Base-by-base conservation (phyloP, 2,329 filamentous ascomycete species). In the Neocatenulostroma microsporum region DNA sequence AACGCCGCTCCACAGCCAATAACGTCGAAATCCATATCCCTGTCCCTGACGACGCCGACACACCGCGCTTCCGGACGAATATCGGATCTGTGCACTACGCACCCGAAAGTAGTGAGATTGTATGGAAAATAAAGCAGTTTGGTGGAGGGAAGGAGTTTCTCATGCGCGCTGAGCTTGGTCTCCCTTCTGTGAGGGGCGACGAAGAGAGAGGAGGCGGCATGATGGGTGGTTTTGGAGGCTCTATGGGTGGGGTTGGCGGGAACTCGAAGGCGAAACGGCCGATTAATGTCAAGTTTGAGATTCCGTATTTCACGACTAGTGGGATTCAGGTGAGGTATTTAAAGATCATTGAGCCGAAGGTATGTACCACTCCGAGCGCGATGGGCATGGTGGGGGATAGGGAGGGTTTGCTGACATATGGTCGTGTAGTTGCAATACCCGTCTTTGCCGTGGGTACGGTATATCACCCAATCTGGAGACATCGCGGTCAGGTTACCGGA, bases 61-160 rank as follows among this genome's bases (percentile, higher is more conserved):
- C 84, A 2, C 91, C 91, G 9, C 80, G 91, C 30, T 98, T 98
- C 76, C 78, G 91, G 36, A 98, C 91, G 23, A 98, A 96, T 60
- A 93, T 98, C 44, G 91, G 91, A 37, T 86, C 83, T 20, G 91
- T 98, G 10, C 91, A 98, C 66, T 98, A 98, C 60, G 89, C 89
- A 3, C 91, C 91, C 1, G 91, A 98, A 63, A 89, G 94, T 57
- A 94, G 85, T 46, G 89, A 89, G 41, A 98, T 98, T 51, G 84
- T 98, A 34, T 98, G 91, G 91, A 98, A 98, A 72, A 98, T 98
- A 62, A 98, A 98, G 72, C 91, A 98, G 57, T 98, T 98, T 62
- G 91, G 91, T 29, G 91, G 91, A 12, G 79, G 81, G 51, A 98
- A 98, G 66, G 91, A 98, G 60, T 98, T 98, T 56, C 72, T 98